Base-by-base conservation (phyloP, 345 rosid species). In the Brassica juncea region DNA sequence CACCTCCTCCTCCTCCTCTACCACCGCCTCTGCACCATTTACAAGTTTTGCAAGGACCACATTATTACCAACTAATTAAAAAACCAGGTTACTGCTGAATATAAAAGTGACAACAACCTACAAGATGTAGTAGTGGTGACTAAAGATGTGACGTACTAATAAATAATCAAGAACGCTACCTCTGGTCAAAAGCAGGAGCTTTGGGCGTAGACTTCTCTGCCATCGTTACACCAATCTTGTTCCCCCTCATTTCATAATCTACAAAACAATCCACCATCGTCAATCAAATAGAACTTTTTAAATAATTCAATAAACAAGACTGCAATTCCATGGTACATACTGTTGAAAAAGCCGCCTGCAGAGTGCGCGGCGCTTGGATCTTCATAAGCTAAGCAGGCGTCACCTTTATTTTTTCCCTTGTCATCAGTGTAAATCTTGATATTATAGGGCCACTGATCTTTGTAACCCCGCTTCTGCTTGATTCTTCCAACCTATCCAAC, bases 401-500 rank as follows among this genome's bases (percentile, higher is more conserved):
- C 99, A 2, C 97, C 98, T 86, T 96, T 93, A 84, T 85, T 82
- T 79, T 92, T 92, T 68, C 99, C 98, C 61, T 87, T 88, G 65
- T 93, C 97, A 78, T 96, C 99, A 2, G 94, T 90, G 89, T 96
- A 96, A 44, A 96, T 83, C 80, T 93, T 96, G 77, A 96, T 88
- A 73, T 96, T 96, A 87, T 90, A 96, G 1, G 98, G 98, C 99
- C 98, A 93, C 67, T 96, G 97, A 86, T 93, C 98, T 82, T 93
- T 96, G 81, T 87, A 93, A 19, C 99, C 99, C 58, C 97, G 85
- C 87, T 96, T 96, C 84, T 96, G 98, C 88, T 96, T 96, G 73
- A 96, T 88, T 88, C 94, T 86, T 82, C 92, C 95, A 81, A 96
- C 97, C 99, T 96, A 73, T 61, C 23, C 68, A 76, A 19, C 55